Evolutionary conservation across 1,139 yeast species (phyloP), one percentile per base, ranked within the genome.

Genomic region (Candida sp.): DNA sequence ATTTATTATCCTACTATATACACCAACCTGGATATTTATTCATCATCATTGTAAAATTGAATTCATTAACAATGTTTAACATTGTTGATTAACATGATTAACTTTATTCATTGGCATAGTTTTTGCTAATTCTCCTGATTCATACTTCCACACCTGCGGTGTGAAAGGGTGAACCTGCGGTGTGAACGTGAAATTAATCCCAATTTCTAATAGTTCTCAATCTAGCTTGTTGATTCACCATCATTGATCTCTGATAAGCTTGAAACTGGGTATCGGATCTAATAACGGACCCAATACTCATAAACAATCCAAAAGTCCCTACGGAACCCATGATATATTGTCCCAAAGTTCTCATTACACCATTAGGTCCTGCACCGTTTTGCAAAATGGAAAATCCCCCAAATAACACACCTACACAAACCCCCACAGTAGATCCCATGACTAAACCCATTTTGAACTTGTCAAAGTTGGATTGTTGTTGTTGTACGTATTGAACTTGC

Each of bases 361-460:
- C 99, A 59, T 89, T 87, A 43, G 99, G 98, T n/a, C 99, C 99
- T 15, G 97, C 91, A 12, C 99, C 99, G 53, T 87, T 84, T 48
- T 91, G 95, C 56, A 89, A 69, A 50, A 95, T 87, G 47, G 97
- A 86, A 59, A 88, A 84, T 23, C 97, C 96, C 49, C 98, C 98
- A 62, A 93, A 93, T 54, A 93, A 73, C 42, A 93, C 87, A 47
- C 99, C 99, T 38, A 93, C 91, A 61, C 95, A 95, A 19, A 91
- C 95, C 48, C 99, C 99, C 29, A 90, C 97, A 22, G 96, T 84
- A 39, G 93, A 73, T 45, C 99, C 99, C 98, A 93, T 95, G 70
- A 91, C 73, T 50, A 91, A 85, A 45, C 99, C 99, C 98, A 93
- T 95, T 70, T 93, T 93, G 79, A 93, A 87, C 71, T 91, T 93